Percentiles rank a stretch among this genome's conserved stretches.
Conservation (phyloP, 352 stramenopile genomes). For the Pelagophyceae sp. region DNA sequence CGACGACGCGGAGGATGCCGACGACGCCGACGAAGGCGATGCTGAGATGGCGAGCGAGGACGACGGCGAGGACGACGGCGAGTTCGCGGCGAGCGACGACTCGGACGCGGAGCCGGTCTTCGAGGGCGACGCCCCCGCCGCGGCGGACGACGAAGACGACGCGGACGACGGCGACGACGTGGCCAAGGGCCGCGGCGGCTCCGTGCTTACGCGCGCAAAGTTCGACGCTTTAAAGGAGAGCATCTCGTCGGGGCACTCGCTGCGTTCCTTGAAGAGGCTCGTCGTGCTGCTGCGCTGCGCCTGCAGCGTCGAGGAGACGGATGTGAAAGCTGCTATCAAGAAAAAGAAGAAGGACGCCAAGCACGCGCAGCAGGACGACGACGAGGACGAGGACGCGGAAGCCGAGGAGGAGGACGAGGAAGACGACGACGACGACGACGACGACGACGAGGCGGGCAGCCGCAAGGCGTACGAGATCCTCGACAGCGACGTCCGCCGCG, state of each 20-base stretch:
- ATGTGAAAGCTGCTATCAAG: not conserved
- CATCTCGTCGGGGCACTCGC: not conserved
- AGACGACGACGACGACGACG: constrained; percentile 1
- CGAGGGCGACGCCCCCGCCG: not conserved
- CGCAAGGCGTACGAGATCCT: not conserved
- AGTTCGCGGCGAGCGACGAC: not conserved
- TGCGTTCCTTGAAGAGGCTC: constrained; percentile 2
- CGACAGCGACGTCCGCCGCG: not conserved
- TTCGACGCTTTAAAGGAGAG: not conserved
- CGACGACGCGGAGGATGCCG: constrained; percentile 16
- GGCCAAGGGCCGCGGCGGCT: too few species aligned
- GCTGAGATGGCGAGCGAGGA: not conserved
- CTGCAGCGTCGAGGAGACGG: not conserved
- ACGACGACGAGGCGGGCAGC: not conserved
- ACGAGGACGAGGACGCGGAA: not conserved
- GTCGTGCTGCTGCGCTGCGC: not conserved
- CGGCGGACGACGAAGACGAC: not conserved
- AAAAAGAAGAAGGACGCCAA: not conserved
- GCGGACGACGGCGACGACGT: not conserved
- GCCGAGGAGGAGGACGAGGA: not conserved
- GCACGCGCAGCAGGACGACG: not conserved
- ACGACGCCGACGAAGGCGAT: constrained; percentile 21
- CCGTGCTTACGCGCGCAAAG: not conserved
- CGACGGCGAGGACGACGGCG: constrained; percentile 3
- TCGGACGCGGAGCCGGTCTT: not conserved